Base-by-base conservation (phyloP, 305 asterid genomes). In the Salvia sclarea region DNA sequence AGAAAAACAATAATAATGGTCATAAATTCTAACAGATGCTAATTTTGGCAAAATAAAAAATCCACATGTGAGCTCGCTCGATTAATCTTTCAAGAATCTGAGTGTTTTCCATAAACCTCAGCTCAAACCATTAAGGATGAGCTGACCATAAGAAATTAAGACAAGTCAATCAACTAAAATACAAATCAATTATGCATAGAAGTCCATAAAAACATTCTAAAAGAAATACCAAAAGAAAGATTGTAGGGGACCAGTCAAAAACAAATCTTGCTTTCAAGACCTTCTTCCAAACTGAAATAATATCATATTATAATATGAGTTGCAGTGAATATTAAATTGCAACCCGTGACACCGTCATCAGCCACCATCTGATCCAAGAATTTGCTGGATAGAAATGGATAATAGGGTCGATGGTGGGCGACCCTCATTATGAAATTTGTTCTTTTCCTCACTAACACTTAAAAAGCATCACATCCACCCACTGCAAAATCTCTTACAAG, bases 381-480 rank as follows among this genome's bases (percentile, higher is more conserved):
- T n/a, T 25, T 45, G 43, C n/a, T 28, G 48, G 68, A 52, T 30
- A 66, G 41, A 70, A 54, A 37, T 66, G 44, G 71, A 58, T 49
- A 56, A 61, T 11, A 41, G 59, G 59, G 61, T 50, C 67, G 58
- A 50, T 53, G 55, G 74, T 60, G 78, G 80, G 45, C 73, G 66
- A 70, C 60, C 71, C 56, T 52, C 79, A 43, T 49, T 57, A 50
- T 28, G 17, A 21, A n/a, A 43, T 61, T 61, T 60, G 24, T 70
- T 62, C 38, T 63, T 69, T 63, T 58, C 71, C 45, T 33, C 21
- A 25, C 37, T 31, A 31, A 60, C 66, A 59, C 75, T 44, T 49
- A 68, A 75, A 75, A 28, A 71, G 40, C 65, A 50, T 35, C 57
- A 48, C 41, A 47, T 66, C 69, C 55, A 78, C 77, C 58, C 59